Base-by-base conservation (phyloP, 78 protist genomes). In the Cavenderia fasciculata region DNA sequence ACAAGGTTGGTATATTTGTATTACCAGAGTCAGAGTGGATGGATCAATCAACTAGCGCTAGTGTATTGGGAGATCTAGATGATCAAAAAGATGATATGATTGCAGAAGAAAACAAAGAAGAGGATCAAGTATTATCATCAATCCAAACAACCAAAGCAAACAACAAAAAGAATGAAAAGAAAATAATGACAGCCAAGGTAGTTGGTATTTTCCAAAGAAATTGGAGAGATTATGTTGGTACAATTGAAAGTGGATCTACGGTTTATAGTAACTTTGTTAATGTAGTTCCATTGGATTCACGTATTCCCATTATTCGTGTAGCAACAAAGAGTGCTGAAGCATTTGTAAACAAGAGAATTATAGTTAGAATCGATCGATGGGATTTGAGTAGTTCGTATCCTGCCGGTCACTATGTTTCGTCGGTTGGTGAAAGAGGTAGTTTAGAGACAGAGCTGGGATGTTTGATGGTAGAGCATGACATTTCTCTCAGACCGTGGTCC, bases 311-410 rank as follows among this genome's bases (percentile, higher is more conserved):
- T 4, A 94, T 95, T 56, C 21, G 89, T 40, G 93, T 95, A 14
- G 43, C 82, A 21, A 90, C 96, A 21, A 56, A 41, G 51, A 93
- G 89, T 33, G 86, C 66, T 14, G 18, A 14, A 31, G 21, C 5
- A n/a, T 46, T 70, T 38, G 25, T 33, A 0, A 94, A 63, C 25
- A 62, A 89, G 43, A 44, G 96, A 25, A n/a, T 95, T 4, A 21
- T 78, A 0, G 95, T 95, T 23, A 69, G 92, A 46, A 65, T 95
- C 25, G 96, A 95, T 74, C 43, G 59, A 10, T 95, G 97, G 97
- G 72, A 70, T 23, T 27, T 49, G n/a, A 18, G 56, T 41, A 46
- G 74, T 14, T 47, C 18, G 52, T 73, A 89, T 65, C 97, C 97
- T 8, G 6, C 46, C 4, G 97, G 97, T 7, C 97, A 95, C 66